phyloP scores from a whole-genome alignment of 768 basidiomycete species.

The Daedaleopsis nitida region DNA sequence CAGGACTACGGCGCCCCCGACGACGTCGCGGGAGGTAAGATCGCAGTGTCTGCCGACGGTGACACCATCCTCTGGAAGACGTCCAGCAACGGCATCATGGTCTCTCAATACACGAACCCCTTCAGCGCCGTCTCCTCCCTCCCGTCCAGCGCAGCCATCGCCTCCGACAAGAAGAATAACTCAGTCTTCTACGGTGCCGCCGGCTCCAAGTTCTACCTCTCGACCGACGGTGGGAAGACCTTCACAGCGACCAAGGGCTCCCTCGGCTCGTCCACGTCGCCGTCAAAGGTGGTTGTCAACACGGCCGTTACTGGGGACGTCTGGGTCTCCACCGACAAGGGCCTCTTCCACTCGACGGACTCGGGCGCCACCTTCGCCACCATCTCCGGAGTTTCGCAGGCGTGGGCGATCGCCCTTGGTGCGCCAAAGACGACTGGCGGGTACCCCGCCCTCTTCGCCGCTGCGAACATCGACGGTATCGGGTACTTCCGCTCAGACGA shows the following conservation, averaged over 20 bases:
- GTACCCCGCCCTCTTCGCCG: slow-evolving; percentile 58
- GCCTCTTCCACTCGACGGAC: slow-evolving; percentile 59
- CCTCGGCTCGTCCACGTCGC: slow-evolving; percentile 50
- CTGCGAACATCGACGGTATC: slow-evolving; percentile 50
- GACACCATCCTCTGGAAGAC: slow-evolving; percentile 63
- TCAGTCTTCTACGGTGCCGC: slow-evolving; percentile 62
- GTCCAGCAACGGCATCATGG: slow-evolving; percentile 47
- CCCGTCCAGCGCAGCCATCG: slow-evolving; percentile 55
- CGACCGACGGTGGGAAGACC: slow-evolving; percentile 55
- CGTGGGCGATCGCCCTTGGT: slow-evolving; percentile 62
- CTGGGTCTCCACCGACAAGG: slow-evolving; percentile 63
- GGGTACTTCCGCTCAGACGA: slow-evolving; percentile 63
- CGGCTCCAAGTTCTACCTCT: slow-evolving; percentile 58
- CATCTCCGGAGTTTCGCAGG: slow-evolving; percentile 47
- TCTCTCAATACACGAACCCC: slow-evolving; percentile 50
- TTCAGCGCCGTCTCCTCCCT: slow-evolving; percentile 54
- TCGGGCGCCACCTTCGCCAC: slow-evolving; percentile 51
- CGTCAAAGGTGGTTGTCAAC: slow-evolving; percentile 56
- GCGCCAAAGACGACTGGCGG: slow-evolving; percentile 48
- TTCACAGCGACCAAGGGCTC: slow-evolving; percentile 43
- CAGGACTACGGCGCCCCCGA: slow-evolving; percentile 57
- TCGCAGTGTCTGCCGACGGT: slow-evolving; percentile 52
- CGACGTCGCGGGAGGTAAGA: slow-evolving; percentile 38
- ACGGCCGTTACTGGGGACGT: slow-evolving; percentile 58
- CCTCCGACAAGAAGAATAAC: slow-evolving; percentile 62